These are phyloP conservation scores for Verticillium tricorpus DNA, from an alignment of 2,329 filamentous ascomycete species.

Conservation along the genomic window DNA sequence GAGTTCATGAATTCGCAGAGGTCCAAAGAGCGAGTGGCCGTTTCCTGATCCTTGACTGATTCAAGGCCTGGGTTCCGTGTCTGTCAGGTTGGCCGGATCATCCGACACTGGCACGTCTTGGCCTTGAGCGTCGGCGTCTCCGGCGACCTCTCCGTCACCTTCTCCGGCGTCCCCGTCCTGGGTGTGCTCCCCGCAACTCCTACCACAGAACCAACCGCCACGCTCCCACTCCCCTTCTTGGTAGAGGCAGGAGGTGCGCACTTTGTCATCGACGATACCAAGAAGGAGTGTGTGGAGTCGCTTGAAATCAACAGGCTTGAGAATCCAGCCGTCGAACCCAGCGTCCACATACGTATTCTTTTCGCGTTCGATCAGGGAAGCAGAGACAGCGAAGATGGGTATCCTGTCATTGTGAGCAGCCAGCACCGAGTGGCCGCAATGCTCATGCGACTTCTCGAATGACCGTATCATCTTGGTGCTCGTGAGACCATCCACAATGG, in stretches of 20 bases:
- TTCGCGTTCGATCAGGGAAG: constrained; percentile 70
- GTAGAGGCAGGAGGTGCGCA: constrained; percentile 62
- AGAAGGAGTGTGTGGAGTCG: constrained; percentile 64
- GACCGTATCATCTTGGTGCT: constrained; percentile 81
- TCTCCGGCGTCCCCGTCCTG: background rate
- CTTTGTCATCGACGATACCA: constrained; percentile 60
- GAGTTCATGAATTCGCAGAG: too few relatives aligned
- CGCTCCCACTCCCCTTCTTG: constrained; percentile 70
- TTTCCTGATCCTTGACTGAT: too few relatives aligned
- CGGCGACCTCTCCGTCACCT: background rate
- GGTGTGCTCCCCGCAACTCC: background rate
- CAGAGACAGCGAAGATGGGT: constrained; percentile 83
- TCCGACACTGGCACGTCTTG: background rate
- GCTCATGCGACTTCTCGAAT: constrained; percentile 52
- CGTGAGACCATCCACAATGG: constrained; percentile 78
- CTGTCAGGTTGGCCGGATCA: too few relatives aligned
- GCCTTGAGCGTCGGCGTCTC: background rate
- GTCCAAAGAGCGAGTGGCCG: too few relatives aligned
- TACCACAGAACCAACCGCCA: constrained; percentile 73
- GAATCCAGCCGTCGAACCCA: constrained; percentile 87
- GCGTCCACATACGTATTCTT: constrained; percentile 65
- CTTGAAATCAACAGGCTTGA: constrained; percentile 82
- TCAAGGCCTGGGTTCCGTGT: too few relatives aligned
- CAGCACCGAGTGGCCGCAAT: constrained; percentile 50
- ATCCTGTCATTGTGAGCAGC: constrained; percentile 60